Percentiles rank a stretch among this genome's conserved stretches.
phyloP scores from a whole-genome alignment of 169 alveolate genomes.

The Cryptosporidium andersoni region DNA sequence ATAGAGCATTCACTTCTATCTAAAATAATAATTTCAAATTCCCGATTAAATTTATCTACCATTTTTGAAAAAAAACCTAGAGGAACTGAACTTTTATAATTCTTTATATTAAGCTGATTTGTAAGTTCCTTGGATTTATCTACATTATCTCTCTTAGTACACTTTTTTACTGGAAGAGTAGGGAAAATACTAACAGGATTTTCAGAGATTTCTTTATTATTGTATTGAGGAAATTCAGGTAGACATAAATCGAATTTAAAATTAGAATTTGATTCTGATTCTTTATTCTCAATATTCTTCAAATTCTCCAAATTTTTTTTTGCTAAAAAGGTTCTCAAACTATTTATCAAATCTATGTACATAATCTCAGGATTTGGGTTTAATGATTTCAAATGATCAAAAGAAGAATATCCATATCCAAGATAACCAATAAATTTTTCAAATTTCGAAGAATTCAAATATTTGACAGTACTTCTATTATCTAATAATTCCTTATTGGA shows the following conservation, averaged over 20 bases:
- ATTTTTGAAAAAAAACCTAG: slow-evolving; percentile 38
- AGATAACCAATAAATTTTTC: slow-evolving; percentile 51
- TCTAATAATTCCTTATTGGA: slow-evolving; percentile 1
- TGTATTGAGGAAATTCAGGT: too few relatives aligned
- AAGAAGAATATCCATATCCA: slow-evolving; percentile 49
- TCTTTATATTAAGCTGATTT: not conserved
- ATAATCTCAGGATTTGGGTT: slow-evolving; percentile 53
- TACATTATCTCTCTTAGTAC: not conserved
- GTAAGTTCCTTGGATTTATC: too few relatives aligned
- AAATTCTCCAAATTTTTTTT: slow-evolving; percentile 13
- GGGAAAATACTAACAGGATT: too few relatives aligned
- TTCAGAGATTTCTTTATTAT: too few relatives aligned
- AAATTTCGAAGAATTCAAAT: slow-evolving; percentile 11
- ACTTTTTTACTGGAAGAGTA: not conserved
- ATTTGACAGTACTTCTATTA: not conserved
- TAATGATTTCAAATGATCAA: slow-evolving; percentile 32
- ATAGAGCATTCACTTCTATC: slow-evolving; percentile 32
- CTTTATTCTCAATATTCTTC: slow-evolving; percentile 16
- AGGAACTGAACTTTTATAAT: slow-evolving; percentile 1
- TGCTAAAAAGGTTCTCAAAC: slow-evolving; percentile 9
- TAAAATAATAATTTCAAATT: slow-evolving; percentile 26
- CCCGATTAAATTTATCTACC: slow-evolving; percentile 5
- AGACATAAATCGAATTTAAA: too few relatives aligned
- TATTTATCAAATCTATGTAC: slow-evolving; percentile 10
- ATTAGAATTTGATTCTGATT: not conserved